Percentiles rank a stretch among this genome's conserved stretches.
These are phyloP conservation scores for Ophiostoma montium DNA, from an alignment of 2,329 filamentous ascomycete species.

Conservation along the genomic window DNA sequence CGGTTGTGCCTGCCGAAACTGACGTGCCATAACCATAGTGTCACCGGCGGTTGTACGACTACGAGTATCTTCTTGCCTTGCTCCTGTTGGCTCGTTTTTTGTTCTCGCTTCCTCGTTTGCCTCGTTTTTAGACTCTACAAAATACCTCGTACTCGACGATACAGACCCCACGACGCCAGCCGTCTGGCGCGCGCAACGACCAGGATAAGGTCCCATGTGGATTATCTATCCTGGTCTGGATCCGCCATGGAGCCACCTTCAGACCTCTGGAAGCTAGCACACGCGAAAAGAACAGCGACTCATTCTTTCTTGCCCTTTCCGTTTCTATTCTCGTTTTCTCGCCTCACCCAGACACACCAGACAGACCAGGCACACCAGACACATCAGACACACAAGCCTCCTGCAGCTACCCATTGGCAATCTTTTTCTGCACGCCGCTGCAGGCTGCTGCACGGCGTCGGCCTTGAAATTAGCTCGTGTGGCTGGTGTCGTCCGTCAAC, in stretches of 20 bases:
- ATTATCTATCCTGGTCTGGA: too few relatives aligned
- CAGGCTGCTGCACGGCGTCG: conserved; percentile 1
- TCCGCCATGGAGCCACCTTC: too few relatives aligned
- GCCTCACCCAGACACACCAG: background rate
- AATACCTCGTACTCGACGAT: too few relatives aligned
- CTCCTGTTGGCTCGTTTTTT: background rate
- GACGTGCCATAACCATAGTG: background rate
- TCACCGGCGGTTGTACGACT: background rate
- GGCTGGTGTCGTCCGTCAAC: background rate
- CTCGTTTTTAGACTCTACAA: too few relatives aligned
- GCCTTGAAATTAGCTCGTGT: conserved; percentile 8
- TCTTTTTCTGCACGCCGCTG: conserved; percentile 3
- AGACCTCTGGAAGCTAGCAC: too few relatives aligned
- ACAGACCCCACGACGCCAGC: too few relatives aligned
- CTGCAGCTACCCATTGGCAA: background rate
- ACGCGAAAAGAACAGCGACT: too few relatives aligned
- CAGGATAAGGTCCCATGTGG: too few relatives aligned
- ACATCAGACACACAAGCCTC: background rate
- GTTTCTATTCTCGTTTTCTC: too few relatives aligned
- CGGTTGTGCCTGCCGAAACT: background rate
- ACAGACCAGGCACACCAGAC: background rate
- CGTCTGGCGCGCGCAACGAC: too few relatives aligned
- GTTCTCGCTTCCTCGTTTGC: background rate
- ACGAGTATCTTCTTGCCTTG: background rate
- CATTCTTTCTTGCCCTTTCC: too few relatives aligned